These are phyloP conservation scores for Cytospora paraplurivora DNA, from an alignment of 2,329 filamentous ascomycete species.

Conservation along the genomic window DNA sequence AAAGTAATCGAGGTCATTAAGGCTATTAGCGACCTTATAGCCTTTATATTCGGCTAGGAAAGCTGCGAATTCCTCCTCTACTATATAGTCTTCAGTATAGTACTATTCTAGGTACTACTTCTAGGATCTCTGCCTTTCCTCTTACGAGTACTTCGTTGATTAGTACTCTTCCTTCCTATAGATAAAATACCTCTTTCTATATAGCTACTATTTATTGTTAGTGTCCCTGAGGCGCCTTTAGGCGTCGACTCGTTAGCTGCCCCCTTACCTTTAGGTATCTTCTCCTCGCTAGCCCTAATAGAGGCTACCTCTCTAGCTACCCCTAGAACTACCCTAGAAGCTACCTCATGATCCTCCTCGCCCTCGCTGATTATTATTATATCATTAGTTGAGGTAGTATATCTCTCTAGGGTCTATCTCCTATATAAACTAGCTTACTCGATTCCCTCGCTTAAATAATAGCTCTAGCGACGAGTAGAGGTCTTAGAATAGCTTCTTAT, in stretches of 20 bases:
- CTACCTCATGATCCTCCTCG: no score
- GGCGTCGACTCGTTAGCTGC: no score
- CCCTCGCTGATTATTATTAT: neutral
- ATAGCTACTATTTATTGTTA: neutral
- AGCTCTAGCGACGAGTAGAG: neutral
- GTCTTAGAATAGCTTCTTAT: neutral
- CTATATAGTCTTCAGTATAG: neutral
- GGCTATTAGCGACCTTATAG: neutral
- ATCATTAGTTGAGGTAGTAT: neutral
- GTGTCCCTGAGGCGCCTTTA: no score
- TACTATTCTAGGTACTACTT: neutral
- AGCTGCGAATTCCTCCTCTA: neutral
- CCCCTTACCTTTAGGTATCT: no score
- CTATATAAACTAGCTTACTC: neutral
- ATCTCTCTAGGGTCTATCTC: neutral
- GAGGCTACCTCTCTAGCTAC: no score
- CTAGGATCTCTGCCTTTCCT: no score
- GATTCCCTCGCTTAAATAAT: neutral
- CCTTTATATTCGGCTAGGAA: neutral
- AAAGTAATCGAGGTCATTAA: neutral
- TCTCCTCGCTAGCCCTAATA: no score
- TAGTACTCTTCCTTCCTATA: neutral
- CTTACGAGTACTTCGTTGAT: neutral
- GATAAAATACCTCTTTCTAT: neutral
- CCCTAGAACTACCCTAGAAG: no score